Conservation (phyloP, 1,284 basidiomycete species). For the Papiliotrema flavescens region DNA sequence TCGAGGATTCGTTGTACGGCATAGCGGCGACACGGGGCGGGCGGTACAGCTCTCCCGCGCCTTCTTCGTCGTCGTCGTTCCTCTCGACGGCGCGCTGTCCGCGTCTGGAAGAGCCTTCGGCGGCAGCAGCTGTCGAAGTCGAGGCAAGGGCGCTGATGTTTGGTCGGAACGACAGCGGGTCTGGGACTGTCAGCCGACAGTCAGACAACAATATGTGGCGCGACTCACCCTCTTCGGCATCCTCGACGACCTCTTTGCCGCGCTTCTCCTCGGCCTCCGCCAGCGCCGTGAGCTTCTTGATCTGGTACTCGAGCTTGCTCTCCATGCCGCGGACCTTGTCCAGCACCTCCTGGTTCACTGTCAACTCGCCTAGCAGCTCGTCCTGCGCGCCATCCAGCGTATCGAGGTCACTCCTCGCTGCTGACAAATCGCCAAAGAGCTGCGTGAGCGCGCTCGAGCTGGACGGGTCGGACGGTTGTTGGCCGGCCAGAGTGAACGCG, state of each 20-base stretch:
- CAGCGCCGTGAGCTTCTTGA: slow-evolving; percentile 82
- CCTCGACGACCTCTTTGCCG: slow-evolving; percentile 47
- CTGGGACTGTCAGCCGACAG: slow-evolving; percentile 49
- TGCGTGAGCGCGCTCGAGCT: slow-evolving; percentile 18
- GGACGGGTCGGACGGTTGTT: slow-evolving; percentile 6
- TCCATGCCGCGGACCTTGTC: slow-evolving; percentile 62
- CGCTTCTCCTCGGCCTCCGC: slow-evolving; percentile 57
- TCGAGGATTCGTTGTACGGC: slow-evolving; percentile 67
- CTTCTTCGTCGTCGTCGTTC: background rate
- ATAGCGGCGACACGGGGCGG: slow-evolving; percentile 90
- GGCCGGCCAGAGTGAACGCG: slow-evolving; percentile 52
- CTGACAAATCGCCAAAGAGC: slow-evolving; percentile 4
- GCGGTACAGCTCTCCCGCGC: slow-evolving; percentile 64
- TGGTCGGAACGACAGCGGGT: slow-evolving; percentile 84
- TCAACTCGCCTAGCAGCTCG: slow-evolving; percentile 37
- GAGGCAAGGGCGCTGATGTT: slow-evolving; percentile 56
- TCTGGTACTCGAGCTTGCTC: slow-evolving; percentile 84
- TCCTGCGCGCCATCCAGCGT: too few species aligned
- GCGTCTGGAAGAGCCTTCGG: slow-evolving; percentile 51
- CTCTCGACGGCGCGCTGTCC: background rate
- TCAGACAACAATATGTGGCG: too few species aligned
- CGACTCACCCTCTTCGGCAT: slow-evolving; percentile 61
- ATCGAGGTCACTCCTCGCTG: background rate
- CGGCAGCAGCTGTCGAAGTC: too few species aligned
- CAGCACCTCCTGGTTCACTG: slow-evolving; percentile 50